These are phyloP conservation scores for Aspergillus japonicus DNA, from an alignment of 2,329 filamentous ascomycete species.

Conservation along the genomic window DNA sequence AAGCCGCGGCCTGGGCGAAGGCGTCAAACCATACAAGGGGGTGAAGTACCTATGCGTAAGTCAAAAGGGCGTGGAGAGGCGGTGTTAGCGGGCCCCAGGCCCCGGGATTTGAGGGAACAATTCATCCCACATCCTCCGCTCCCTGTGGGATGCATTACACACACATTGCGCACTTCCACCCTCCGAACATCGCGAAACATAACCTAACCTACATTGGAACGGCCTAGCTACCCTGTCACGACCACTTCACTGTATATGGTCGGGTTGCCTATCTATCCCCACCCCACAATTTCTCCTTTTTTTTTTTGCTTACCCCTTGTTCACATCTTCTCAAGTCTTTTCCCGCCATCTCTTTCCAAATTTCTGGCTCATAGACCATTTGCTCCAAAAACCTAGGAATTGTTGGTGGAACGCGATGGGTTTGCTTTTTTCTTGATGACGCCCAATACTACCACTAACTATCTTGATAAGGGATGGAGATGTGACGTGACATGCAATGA, in stretches of 20 bases:
- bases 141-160: no score
- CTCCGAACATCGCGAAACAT: no score
- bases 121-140: no score
- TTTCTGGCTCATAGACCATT: not conserved
- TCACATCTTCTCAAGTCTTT: no score
- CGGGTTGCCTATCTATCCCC: not conserved
- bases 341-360: not conserved
- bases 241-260: not conserved
- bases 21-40: slow-evolving; percentile 93
- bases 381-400: not conserved
- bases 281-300: not conserved
- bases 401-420: no score
- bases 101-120: no score
- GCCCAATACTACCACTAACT: no score
- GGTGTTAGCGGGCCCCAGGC: slow-evolving; percentile 19
- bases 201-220: no score
- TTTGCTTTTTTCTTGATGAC: no score
- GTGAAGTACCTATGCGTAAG: slow-evolving; percentile 90
- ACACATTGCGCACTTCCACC: no score
- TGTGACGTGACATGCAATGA: not conserved
- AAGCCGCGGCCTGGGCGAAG: slow-evolving; percentile 80
- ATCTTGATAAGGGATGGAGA: not conserved
- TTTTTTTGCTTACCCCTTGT: not conserved
- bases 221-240: no score
- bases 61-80: slow-evolving; percentile 52